Conservation (phyloP, 208 protist genomes). For the Trypanosoma boissoni region DNA sequence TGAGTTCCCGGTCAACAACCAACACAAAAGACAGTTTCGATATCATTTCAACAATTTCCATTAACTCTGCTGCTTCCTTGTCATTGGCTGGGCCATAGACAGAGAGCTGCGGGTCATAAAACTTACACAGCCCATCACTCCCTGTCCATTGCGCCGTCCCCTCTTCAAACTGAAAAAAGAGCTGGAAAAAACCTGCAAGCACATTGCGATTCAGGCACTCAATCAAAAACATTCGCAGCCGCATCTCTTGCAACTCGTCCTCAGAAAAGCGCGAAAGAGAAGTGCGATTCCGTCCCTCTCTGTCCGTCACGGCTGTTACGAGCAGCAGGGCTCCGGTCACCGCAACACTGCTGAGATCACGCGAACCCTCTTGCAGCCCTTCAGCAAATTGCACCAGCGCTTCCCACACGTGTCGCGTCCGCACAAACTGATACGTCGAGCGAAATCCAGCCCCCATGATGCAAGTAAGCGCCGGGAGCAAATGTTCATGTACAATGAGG, state of each 20-base stretch:
- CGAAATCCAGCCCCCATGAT: conserved; percentile 34
- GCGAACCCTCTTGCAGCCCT: conserved; percentile 25
- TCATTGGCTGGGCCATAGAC: conserved; percentile 27
- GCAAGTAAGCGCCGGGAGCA: conserved; percentile 29
- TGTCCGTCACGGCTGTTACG: conserved; percentile 34
- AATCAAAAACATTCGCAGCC: conserved; percentile 43
- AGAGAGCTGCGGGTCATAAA: conserved; percentile 33
- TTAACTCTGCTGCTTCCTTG: conserved; percentile 23
- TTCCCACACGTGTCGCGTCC: conserved; percentile 36
- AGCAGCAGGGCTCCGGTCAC: conserved; percentile 31
- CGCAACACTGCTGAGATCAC: conserved; percentile 27
- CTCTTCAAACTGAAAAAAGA: conserved; percentile 29
- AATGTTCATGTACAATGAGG: conserved; percentile 23
- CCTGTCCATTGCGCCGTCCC: conserved; percentile 18
- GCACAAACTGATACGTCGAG: conserved; percentile 26
- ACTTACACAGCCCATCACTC: conserved; percentile 33
- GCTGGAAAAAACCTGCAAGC: conserved; percentile 30
- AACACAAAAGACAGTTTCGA: conserved; percentile 44
- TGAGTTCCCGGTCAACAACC: conserved; percentile 39
- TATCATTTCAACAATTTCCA: conserved; percentile 29
- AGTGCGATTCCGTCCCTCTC: conserved; percentile 10
- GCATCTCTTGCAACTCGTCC: conserved; percentile 29
- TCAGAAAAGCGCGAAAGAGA: conserved; percentile 26
- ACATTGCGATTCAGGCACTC: conserved; percentile 46
- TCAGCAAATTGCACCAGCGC: conserved; percentile 29